phyloP scores from a whole-genome alignment of 495 filamentous ascomycete species.

The Emericellopsis terricola region DNA sequence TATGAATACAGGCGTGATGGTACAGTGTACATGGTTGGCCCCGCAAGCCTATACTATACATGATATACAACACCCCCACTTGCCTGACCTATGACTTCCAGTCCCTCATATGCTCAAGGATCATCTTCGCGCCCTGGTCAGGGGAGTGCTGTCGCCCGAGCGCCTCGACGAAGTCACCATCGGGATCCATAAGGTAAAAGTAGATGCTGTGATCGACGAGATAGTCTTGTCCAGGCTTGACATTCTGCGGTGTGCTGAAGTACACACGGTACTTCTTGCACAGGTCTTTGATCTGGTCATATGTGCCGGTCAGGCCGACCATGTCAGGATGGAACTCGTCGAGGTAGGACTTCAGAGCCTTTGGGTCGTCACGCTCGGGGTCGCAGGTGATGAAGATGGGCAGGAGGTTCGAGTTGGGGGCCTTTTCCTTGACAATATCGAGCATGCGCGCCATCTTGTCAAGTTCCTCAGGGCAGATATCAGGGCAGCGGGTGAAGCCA shows the following conservation, averaged over 20 bases:
- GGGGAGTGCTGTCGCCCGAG: slow-evolving; percentile 88
- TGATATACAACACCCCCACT: no score
- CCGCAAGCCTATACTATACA: no score
- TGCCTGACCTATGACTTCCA: no score
- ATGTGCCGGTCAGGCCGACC: slow-evolving; percentile 79
- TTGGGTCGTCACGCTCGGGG: slow-evolving; percentile 73
- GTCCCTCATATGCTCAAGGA: slow-evolving; percentile 75
- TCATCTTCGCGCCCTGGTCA: slow-evolving; percentile 67
- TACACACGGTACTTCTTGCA: slow-evolving; percentile 95
- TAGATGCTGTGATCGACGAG: slow-evolving; percentile 98
- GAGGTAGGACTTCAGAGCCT: slow-evolving; percentile 69
- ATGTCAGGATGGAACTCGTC: slow-evolving; percentile 82
- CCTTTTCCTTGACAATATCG: slow-evolving; percentile 47
- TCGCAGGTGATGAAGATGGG: slow-evolving; percentile 94
- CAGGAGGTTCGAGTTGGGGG: slow-evolving; percentile 14
- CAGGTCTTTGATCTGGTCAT: slow-evolving; percentile 75
- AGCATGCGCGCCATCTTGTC: slow-evolving; percentile 96
- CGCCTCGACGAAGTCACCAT: slow-evolving; percentile 95
- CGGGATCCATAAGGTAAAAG: slow-evolving; percentile 98
- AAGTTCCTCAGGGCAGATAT: slow-evolving; percentile 97
- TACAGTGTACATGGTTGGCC: no score
- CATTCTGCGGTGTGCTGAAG: slow-evolving; percentile 77
- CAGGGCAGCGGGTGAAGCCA: slow-evolving; percentile 94
- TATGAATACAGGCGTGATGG: no score
- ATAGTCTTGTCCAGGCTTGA: slow-evolving; percentile 89